phyloP scores from a whole-genome alignment of 2,329 filamentous ascomycete genomes.

The Monosporascus sp. region DNA sequence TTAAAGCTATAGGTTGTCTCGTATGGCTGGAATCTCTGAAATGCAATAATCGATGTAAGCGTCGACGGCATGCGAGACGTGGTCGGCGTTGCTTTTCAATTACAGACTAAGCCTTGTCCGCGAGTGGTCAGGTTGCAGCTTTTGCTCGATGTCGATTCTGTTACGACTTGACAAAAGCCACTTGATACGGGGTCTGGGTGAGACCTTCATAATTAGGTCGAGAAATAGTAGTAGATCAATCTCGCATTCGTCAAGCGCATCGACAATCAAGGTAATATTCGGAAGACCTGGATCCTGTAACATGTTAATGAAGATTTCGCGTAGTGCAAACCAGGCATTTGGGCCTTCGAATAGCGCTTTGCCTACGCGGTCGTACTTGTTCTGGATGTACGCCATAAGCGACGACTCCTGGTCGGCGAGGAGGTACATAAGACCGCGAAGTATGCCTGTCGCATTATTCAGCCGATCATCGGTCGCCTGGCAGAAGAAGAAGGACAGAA shows the following conservation, averaged over 20 bases:
- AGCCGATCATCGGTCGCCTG: constrained; percentile 21
- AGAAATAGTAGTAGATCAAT: constrained; percentile 25
- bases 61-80: constrained; percentile 30
- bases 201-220: constrained; percentile 26
- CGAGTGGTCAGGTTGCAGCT: constrained; percentile 9
- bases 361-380: constrained; percentile 25
- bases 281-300: constrained; percentile 23
- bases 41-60: constrained; percentile 33
- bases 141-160: constrained; percentile 28
- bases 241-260: constrained; percentile 42
- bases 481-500: constrained; percentile 27
- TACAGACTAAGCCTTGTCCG: constrained; percentile 28
- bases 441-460: constrained; percentile 23
- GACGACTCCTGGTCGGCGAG: constrained; percentile 20
- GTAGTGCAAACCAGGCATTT: constrained; percentile 34
- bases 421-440: constrained; percentile 26
- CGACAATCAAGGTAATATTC: constrained; percentile 32
- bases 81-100: constrained; percentile 24
- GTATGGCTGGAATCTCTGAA: background rate
- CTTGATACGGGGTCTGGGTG: constrained; percentile 24
- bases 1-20: background rate
- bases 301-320: constrained; percentile 10
- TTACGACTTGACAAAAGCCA: constrained; percentile 41
- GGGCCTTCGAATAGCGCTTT: constrained; percentile 28
- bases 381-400: constrained; percentile 28